A percentile compares a stretch with the other conserved stretches of the same genome.
Conservation (phyloP, 495 filamentous ascomycete genomes). For the Wilcoxina mikolae region DNA sequence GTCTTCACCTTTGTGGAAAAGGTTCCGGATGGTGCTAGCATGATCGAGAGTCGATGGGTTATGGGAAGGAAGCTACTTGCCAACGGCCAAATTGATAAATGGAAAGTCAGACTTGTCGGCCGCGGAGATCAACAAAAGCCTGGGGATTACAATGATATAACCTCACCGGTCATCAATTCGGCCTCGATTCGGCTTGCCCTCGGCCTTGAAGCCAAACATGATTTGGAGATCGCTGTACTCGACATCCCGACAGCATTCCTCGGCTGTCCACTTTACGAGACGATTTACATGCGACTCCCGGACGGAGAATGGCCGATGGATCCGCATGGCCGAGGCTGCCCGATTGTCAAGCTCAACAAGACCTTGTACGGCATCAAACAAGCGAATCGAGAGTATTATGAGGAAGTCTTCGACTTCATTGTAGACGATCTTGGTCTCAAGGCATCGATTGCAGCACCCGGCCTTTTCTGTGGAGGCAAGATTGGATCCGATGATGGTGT, state of each 20-base stretch:
- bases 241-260: not conserved
- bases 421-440: no score
- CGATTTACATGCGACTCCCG: not conserved
- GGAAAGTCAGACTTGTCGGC: constrained; percentile 9
- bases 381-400: no score
- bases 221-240: not conserved
- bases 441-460: not conserved
- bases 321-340: not conserved
- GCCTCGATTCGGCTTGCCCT: not conserved
- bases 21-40: not conserved
- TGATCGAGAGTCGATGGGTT: not conserved
- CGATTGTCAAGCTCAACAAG: not conserved
- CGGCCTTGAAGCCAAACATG: not conserved
- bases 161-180: no score
- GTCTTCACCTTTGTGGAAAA: not conserved
- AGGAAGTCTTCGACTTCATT: no score
- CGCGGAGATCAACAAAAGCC: no score
- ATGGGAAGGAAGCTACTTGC: not conserved
- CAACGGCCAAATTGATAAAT: not conserved
- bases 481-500: no score
- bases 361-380: not conserved
- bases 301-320: not conserved
- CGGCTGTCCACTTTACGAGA: not conserved
- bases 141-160: no score
- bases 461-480: not conserved